Percentiles rank a stretch among this genome's conserved stretches.
Conservation (phyloP, 108 stramenopile genomes). For the Aurantiochytrium sp. region DNA sequence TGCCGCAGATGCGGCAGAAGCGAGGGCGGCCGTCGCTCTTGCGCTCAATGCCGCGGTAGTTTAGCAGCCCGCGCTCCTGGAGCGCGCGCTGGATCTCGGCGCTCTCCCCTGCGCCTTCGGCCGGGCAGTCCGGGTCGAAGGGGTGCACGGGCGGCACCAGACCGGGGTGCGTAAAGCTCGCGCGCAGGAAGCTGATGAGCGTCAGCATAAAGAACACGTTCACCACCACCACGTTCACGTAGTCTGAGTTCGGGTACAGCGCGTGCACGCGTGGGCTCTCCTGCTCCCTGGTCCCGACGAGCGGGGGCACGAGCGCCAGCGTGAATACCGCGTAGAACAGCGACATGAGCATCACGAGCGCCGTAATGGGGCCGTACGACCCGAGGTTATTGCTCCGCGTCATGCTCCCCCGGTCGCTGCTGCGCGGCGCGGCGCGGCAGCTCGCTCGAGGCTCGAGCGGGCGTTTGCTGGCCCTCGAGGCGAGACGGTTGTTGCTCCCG, state of each 20-base stretch:
- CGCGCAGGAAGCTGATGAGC: neutral
- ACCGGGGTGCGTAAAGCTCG: neutral
- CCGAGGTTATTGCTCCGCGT: neutral
- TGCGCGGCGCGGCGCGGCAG: too few species aligned
- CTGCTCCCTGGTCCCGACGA: neutral
- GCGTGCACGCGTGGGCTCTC: neutral
- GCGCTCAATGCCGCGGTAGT: neutral
- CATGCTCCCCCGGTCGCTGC: too few species aligned
- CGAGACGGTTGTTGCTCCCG: too few species aligned
- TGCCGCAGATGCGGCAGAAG: conserved; percentile 27
- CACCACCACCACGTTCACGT: neutral
- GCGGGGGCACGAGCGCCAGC: neutral
- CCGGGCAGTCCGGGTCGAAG: neutral
- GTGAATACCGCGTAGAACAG: neutral
- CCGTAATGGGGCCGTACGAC: neutral
- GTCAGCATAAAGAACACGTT: neutral
- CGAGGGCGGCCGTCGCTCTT: conserved; percentile 8
- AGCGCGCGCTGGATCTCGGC: neutral
- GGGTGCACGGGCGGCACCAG: neutral
- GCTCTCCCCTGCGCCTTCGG: neutral
- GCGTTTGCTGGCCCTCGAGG: too few species aligned
- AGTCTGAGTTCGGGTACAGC: neutral
- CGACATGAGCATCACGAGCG: neutral
- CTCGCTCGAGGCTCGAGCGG: too few species aligned
- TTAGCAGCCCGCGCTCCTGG: neutral